phyloP scores from a whole-genome alignment of 441 rosid species.

The Mallotus japonicus region DNA sequence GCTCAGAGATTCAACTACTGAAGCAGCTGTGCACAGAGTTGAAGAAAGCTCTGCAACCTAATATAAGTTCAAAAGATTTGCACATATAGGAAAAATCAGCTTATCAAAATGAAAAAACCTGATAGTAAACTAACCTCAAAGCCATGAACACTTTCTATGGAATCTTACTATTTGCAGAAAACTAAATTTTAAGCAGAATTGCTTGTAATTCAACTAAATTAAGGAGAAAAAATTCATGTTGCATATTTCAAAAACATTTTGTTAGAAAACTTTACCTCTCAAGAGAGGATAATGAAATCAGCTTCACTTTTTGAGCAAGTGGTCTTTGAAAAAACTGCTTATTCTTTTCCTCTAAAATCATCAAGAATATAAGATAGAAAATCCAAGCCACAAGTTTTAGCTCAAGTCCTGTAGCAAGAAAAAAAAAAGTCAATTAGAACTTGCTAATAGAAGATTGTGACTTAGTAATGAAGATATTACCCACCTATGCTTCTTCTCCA shows the following conservation, averaged over 20 bases:
- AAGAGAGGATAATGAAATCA: background rate
- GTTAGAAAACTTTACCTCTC: conserved; percentile 21
- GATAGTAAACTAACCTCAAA: background rate
- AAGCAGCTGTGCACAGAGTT: background rate
- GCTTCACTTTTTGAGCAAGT: background rate
- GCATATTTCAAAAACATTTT: background rate
- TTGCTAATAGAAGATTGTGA: conserved; percentile 22
- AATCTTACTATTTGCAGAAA: background rate
- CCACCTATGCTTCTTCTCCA: conserved; percentile 18
- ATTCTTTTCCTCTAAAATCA: conserved; percentile 13
- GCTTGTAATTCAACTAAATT: background rate
- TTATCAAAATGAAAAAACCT: background rate
- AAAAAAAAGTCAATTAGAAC: conserved; percentile 13
- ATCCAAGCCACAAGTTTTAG: conserved; percentile 19
- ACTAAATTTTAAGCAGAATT: background rate
- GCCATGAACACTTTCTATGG: background rate
- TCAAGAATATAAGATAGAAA: conserved; percentile 16
- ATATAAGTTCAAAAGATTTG: background rate
- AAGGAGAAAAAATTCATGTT: background rate
- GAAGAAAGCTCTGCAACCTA: background rate
- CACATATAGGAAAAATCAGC: background rate
- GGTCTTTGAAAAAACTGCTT: background rate
- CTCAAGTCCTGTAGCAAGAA: conserved; percentile 16
- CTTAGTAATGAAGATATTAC: conserved; percentile 32
- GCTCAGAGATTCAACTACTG: conserved; percentile 5